Percentiles rank a stretch among this genome's conserved stretches.
phyloP scores from a whole-genome alignment of 805 yeast genomes.

The Yarrowia sp. region DNA sequence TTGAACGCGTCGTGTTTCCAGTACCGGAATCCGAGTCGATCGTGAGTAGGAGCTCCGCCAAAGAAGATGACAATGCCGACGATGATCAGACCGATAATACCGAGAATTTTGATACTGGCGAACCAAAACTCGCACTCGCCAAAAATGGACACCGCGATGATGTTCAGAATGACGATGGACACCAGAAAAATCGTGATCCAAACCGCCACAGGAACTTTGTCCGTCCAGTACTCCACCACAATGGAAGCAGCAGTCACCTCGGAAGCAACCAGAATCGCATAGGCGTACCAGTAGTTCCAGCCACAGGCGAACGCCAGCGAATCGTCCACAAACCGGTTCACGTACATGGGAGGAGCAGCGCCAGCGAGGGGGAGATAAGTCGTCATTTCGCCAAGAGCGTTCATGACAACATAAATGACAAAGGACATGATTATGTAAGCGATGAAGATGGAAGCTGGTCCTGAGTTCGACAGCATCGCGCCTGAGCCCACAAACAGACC shows the following conservation, averaged over 20 bases:
- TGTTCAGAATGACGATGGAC: constrained; percentile 54
- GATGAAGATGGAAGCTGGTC: constrained; percentile 72
- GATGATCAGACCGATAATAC: constrained; percentile 71
- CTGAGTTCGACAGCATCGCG: constrained; percentile 65
- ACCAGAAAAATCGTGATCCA: constrained; percentile 62
- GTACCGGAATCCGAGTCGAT: constrained; percentile 62
- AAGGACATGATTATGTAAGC: constrained; percentile 69
- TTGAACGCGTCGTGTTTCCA: constrained; percentile 60
- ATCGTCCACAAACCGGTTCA: constrained; percentile 65
- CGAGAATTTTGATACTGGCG: constrained; percentile 65
- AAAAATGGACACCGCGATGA: constrained; percentile 58
- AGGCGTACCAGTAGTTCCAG: constrained; percentile 58
- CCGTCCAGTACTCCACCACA: constrained; percentile 56
- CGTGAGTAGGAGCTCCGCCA: constrained; percentile 60
- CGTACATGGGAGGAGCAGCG: constrained; percentile 66
- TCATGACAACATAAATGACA: constrained; percentile 70
- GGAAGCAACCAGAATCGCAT: constrained; percentile 56
- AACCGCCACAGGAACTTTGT: constrained; percentile 58
- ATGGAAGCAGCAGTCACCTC: constrained; percentile 57
- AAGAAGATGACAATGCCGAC: constrained; percentile 60
- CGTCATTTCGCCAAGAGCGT: constrained; percentile 63
- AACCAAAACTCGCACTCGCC: constrained; percentile 70
- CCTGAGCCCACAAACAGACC: constrained; percentile 81
- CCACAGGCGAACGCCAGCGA: constrained; percentile 68
- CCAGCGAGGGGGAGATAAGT: constrained; percentile 64